Conservation (phyloP, 805 yeast genomes). For the Helenozyma rhizophorensis region DNA sequence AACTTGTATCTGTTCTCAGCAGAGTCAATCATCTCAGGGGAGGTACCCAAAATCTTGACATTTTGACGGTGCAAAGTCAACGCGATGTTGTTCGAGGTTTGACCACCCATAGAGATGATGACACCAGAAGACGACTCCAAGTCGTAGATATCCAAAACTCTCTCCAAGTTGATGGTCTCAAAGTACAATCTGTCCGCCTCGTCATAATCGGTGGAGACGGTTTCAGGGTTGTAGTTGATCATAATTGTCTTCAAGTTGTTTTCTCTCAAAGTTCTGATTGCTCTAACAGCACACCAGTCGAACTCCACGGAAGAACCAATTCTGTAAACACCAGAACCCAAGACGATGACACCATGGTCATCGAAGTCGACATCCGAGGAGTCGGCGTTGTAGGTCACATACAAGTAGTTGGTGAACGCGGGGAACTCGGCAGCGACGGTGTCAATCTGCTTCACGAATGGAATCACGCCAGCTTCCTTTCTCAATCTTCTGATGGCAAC, state of each 20-base stretch:
- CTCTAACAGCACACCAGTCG: constrained; percentile 99
- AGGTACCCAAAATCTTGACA: constrained; percentile 92
- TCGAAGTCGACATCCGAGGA: constrained; percentile 81
- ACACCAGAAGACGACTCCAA: constrained; percentile 89
- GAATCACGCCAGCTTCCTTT: constrained; percentile 79
- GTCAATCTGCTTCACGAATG: constrained; percentile 95
- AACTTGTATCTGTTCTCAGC: constrained; percentile 98
- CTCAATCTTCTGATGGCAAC: constrained; percentile 87
- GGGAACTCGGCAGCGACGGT: constrained; percentile 99
- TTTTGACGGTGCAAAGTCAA: constrained; percentile 84
- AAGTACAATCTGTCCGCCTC: constrained; percentile 96
- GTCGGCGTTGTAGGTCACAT: constrained; percentile 92
- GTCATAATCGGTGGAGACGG: constrained; percentile 97
- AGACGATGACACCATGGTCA: constrained; percentile 91
- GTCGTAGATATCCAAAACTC: constrained; percentile 92
- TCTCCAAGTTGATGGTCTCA: constrained; percentile 90
- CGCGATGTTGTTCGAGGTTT: constrained; percentile 95
- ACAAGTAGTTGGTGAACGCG: constrained; percentile 89
- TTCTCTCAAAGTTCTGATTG: constrained; percentile 88
- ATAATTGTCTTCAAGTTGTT: constrained; percentile 86
- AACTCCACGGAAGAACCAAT: constrained; percentile 98
- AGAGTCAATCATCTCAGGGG: constrained; percentile 97
- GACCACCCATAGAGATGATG: constrained; percentile 97
- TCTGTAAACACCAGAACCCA: constrained; percentile 98
- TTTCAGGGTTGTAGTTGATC: constrained; percentile 98